These are phyloP conservation scores for Tremella yokohamensis DNA, from an alignment of 768 basidiomycete genomes.

Conservation along the genomic window DNA sequence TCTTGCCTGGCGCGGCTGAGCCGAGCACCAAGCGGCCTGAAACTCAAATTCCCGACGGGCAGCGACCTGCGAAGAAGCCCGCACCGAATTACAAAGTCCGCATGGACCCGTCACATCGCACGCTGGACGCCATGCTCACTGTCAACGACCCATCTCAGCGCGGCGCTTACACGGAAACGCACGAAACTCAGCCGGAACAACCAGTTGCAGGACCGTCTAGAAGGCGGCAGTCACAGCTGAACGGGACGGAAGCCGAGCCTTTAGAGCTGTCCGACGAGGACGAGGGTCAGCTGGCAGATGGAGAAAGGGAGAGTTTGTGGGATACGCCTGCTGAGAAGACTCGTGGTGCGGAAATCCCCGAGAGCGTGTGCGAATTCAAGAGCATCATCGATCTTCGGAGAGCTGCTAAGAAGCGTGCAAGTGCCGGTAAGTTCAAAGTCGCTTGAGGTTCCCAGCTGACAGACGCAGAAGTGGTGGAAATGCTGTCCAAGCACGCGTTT, in stretches of 20 bases:
- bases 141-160: conserved; percentile 59
- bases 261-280: conserved; percentile 56
- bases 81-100: conserved; percentile 85
- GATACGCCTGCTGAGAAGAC: conserved; percentile 7
- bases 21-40: conserved; percentile 21
- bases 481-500: conserved; percentile 80
- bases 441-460: conserved; percentile 35
- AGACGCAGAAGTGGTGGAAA: conserved; percentile 69
- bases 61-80: conserved; percentile 22
- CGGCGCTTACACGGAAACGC: conserved; percentile 22
- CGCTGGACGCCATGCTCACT: conserved; percentile 92
- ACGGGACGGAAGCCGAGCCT: conserved; percentile 24
- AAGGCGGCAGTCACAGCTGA: conserved; percentile 15
- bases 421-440: conserved; percentile 60
- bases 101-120: conserved; percentile 79
- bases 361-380: conserved; percentile 71
- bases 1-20: conserved; percentile 42
- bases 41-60: conserved; percentile 1
- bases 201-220: conserved; percentile 21
- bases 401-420: conserved; percentile 60
- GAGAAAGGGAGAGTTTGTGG: conserved; percentile 9
- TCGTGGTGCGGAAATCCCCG: conserved; percentile 55
- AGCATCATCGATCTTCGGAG: conserved; percentile 69
- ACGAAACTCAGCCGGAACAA: not conserved
- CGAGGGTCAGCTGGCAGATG: conserved; percentile 49